Conservation (phyloP, 371 early-diverging fungal species). For the Dichotomocladium elegans region DNA sequence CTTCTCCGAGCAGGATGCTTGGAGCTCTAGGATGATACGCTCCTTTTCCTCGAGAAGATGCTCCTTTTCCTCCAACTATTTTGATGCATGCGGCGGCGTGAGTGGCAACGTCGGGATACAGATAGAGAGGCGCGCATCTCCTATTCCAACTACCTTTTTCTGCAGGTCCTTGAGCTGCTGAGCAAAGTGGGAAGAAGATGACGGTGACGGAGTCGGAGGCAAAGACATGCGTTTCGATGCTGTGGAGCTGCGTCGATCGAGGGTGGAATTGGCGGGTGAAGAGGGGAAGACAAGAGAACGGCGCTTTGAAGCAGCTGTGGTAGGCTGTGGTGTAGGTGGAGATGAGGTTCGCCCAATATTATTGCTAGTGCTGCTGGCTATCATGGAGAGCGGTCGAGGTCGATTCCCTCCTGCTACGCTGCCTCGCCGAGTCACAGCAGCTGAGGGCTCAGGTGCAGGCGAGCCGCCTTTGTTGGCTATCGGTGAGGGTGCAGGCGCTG, state of each 20-base stretch:
- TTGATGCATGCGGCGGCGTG: too few relatives aligned
- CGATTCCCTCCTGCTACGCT: not conserved
- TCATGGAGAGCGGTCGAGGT: constrained; percentile 13
- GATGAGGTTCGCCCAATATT: not conserved
- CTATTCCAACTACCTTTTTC: constrained; percentile 16
- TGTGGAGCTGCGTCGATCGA: not conserved
- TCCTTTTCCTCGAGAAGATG: constrained; percentile 22
- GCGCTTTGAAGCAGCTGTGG: constrained; percentile 15
- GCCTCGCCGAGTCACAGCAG: constrained; percentile 4
- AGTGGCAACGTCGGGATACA: too few relatives aligned
- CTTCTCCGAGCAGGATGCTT: constrained; percentile 1
- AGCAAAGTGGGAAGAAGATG: constrained; percentile 1
- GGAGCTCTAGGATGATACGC: constrained; percentile 3
- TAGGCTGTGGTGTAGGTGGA: not conserved
- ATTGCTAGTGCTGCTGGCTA: constrained; percentile 1
- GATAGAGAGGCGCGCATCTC: not conserved
- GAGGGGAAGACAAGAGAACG: constrained; percentile 23
- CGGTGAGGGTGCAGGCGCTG: constrained; percentile 7
- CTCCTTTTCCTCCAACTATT: constrained; percentile 23
- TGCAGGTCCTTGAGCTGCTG: constrained; percentile 23
- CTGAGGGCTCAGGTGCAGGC: constrained; percentile 7
- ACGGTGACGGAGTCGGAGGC: constrained; percentile 6
- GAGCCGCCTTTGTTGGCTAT: not conserved
- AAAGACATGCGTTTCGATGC: constrained; percentile 1
- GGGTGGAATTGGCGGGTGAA: not conserved